Evolutionary conservation across 768 basidiomycete genomes (phyloP).

Genomic region (Leccinum obscurum): DNA sequence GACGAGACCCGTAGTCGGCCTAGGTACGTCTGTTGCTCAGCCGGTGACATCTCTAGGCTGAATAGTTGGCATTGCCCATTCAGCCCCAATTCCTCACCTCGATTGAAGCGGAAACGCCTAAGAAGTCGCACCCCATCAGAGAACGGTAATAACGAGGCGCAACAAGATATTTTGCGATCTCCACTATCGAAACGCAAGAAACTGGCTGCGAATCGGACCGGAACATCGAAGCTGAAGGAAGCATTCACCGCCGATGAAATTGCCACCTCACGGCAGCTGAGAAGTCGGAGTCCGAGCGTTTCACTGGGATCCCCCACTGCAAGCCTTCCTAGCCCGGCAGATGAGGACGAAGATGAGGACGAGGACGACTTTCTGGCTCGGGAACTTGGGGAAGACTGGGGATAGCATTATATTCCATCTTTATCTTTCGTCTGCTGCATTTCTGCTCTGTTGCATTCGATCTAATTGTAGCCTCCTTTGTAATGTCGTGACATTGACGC

Average conservation of each 20-base stretch:
- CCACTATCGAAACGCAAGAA: conserved; percentile 83
- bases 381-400: conserved; percentile 75
- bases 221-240: conserved; percentile 69
- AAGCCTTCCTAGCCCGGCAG: conserved; percentile 32
- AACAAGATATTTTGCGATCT: conserved; percentile 53
- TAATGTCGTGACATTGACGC: conserved; percentile 18
- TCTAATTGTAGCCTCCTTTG: conserved; percentile 21
- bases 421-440: not conserved
- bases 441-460: conserved; percentile 18
- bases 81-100: conserved; percentile 43
- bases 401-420: conserved; percentile 42
- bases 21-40: conserved; percentile 36
- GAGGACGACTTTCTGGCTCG: conserved; percentile 83
- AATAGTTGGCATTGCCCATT: conserved; percentile 17
- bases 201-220: conserved; percentile 61
- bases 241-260: conserved; percentile 59
- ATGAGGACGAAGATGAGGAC: conserved; percentile 58
- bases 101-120: conserved; percentile 62
- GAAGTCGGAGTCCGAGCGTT: conserved; percentile 27
- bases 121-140: conserved; percentile 74
- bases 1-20: conserved; percentile 50
- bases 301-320: conserved; percentile 9
- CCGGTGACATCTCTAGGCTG: conserved; percentile 21
- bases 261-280: conserved; percentile 12
- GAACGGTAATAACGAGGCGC: conserved; percentile 37